These are phyloP conservation scores for Kernera saxatilis DNA, from an alignment of 345 rosid species.

Conservation along the genomic window DNA sequence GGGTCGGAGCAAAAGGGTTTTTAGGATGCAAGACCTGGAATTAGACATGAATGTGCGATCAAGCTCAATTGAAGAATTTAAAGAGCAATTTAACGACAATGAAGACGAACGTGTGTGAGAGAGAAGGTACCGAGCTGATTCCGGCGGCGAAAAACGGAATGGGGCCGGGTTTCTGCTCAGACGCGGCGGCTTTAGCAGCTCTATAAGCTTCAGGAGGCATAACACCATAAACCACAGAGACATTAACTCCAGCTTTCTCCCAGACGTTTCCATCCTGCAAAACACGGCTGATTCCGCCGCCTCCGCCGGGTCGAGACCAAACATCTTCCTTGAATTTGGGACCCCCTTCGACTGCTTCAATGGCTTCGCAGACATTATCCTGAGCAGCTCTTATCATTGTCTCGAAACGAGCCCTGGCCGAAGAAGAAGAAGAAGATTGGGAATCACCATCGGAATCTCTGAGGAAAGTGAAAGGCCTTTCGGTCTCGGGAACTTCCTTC, in stretches of 20 bases:
- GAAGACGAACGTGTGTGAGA: background rate
- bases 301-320: constrained; percentile 96
- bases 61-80: background rate
- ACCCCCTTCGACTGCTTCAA: constrained; percentile 54
- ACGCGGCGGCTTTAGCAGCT: constrained; percentile 66
- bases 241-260: constrained; percentile 97
- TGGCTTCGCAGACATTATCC: constrained; percentile 63
- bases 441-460: constrained; percentile 41
- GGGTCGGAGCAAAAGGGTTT: constrained; percentile 89
- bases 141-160: constrained; percentile 94
- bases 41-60: background rate
- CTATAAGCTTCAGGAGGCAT: constrained; percentile 99
- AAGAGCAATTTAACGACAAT: background rate
- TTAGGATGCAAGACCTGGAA: constrained; percentile 28
- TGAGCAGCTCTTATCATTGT: constrained; percentile 81
- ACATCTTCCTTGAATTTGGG: constrained; percentile 88
- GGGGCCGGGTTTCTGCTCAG: constrained; percentile 74
- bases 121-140: constrained; percentile 67
- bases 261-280: constrained; percentile 84
- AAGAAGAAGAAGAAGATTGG: constrained; percentile 25
- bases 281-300: constrained; percentile 95
- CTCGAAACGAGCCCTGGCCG: constrained; percentile 74
- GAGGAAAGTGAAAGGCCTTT: constrained; percentile 73
- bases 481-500: constrained; percentile 50
- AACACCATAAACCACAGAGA: constrained; percentile 87